Evolutionary conservation across 2,329 filamentous ascomycete species (phyloP).

Genomic region (Arthroderma sp.): DNA sequence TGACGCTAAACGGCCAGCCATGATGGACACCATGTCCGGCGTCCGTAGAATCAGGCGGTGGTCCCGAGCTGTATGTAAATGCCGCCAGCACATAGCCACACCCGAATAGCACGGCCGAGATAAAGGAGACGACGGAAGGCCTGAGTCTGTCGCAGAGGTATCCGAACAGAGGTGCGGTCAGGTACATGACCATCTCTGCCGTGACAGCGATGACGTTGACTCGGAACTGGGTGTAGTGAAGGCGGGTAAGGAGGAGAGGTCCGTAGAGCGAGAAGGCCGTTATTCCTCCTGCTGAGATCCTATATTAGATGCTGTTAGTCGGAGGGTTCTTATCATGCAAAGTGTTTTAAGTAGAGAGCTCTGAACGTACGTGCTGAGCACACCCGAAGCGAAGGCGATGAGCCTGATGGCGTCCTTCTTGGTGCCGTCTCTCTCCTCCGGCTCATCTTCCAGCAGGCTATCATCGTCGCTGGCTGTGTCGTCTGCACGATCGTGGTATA

Average conservation of each 20-base stretch:
- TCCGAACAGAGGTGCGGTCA: conserved; percentile 80
- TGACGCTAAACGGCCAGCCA: conserved; percentile 63
- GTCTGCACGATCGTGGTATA: not conserved
- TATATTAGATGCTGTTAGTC: conserved; percentile 17
- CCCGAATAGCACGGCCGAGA: conserved; percentile 64
- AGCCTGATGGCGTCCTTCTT: conserved; percentile 42
- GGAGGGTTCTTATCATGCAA: too few species aligned
- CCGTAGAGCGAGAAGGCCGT: conserved; percentile 91
- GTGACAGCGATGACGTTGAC: conserved; percentile 84
- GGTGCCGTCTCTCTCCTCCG: conserved; percentile 48
- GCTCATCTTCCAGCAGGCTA: conserved; percentile 47
- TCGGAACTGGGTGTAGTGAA: conserved; percentile 81
- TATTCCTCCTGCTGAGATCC: conserved; percentile 77
- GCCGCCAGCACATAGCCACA: conserved; percentile 74
- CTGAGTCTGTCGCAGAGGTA: conserved; percentile 85
- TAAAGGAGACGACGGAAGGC: conserved; percentile 61
- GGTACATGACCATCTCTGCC: conserved; percentile 77
- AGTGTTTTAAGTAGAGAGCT: not conserved
- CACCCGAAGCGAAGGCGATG: conserved; percentile 48
- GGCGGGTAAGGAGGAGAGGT: conserved; percentile 70
- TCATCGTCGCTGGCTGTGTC: conserved; percentile 15
- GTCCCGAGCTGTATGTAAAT: conserved; percentile 55
- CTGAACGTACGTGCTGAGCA: conserved; percentile 43
- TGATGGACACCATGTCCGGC: conserved; percentile 21
- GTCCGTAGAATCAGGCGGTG: conserved; percentile 40